These are phyloP conservation scores for Lotmaria passim DNA, from an alignment of 208 protist genomes.

Conservation along the genomic window DNA sequence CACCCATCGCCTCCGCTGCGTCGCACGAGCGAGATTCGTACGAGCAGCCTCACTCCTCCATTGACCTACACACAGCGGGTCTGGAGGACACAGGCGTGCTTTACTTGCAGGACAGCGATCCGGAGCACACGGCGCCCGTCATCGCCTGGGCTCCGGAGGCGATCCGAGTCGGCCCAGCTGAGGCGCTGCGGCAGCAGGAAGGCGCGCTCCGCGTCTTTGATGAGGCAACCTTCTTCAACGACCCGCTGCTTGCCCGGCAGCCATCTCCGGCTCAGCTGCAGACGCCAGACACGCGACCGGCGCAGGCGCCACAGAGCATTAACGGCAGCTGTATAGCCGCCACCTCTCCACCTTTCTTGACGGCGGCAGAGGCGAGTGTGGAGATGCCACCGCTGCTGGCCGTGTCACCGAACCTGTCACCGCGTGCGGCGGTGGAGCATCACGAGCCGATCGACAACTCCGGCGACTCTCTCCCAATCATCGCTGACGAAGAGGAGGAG, in stretches of 20 bases:
- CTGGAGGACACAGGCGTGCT: constrained; percentile 6
- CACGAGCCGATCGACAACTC: constrained; percentile 10
- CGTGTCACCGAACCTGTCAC: neutral
- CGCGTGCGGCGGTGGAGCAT: neutral
- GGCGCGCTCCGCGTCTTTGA: constrained; percentile 49
- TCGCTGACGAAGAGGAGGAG: neutral
- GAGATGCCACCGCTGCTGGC: constrained; percentile 1
- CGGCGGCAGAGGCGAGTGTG: neutral
- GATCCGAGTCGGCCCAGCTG: constrained; percentile 37
- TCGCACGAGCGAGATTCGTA: neutral
- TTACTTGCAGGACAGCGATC: constrained; percentile 33
- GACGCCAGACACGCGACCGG: neutral
- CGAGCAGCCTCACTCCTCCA: neutral
- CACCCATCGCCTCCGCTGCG: neutral
- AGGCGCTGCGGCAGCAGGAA: constrained; percentile 38
- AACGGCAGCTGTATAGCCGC: too few species aligned
- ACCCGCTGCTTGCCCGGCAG: constrained; percentile 16
- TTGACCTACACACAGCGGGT: neutral
- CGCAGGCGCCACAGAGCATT: neutral
- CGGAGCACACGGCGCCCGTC: constrained; percentile 47
- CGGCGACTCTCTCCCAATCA: neutral
- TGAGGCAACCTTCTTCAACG: constrained; percentile 42
- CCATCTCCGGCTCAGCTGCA: neutral
- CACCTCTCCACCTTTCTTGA: too few species aligned
- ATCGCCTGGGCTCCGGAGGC: constrained; percentile 65